A percentile compares a stretch with the other conserved stretches of the same genome.
Conservation (phyloP, 345 rosid species). For the Laguncularia racemosa region DNA sequence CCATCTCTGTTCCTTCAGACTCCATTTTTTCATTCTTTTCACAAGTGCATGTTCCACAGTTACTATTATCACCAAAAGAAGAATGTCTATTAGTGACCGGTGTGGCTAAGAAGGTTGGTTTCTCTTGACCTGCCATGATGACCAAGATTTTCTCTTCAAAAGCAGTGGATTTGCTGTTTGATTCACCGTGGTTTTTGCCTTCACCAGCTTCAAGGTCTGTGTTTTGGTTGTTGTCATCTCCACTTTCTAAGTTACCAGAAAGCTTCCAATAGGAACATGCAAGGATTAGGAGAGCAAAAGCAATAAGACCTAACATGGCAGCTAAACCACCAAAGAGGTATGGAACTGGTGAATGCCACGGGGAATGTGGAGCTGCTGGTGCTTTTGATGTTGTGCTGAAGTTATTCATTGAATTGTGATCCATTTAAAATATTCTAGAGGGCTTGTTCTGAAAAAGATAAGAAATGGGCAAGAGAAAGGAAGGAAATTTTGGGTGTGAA, state of each 20-base stretch:
- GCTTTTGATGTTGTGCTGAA: constrained; percentile 22
- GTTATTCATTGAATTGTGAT: background rate
- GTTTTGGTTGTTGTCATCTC: constrained; percentile 22
- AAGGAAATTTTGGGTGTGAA: background rate
- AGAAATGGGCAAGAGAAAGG: background rate
- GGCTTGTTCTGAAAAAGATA: too few relatives aligned
- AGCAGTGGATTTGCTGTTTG: constrained; percentile 16
- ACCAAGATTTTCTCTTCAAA: constrained; percentile 76
- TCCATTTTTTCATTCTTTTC: constrained; percentile 23
- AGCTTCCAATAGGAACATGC: constrained; percentile 97
- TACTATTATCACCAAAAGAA: constrained; percentile 32
- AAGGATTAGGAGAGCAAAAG: constrained; percentile 84
- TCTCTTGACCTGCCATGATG: constrained; percentile 83
- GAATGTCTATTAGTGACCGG: constrained; percentile 43
- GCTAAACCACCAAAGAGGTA: constrained; percentile 93
- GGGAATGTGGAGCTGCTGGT: constrained; percentile 37
- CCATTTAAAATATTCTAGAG: background rate
- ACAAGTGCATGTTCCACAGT: constrained; percentile 23
- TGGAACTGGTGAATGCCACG: constrained; percentile 98
- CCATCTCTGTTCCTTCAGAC: constrained; percentile 15
- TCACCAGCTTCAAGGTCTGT: constrained; percentile 70
- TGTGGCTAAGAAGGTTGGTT: constrained; percentile 79
- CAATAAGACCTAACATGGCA: constrained; percentile 91
- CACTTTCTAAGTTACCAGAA: constrained; percentile 61
- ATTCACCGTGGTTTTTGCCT: constrained; percentile 18